Evolutionary conservation across 495 filamentous ascomycete genomes (phyloP).

Genomic region (Tuber calosporum): DNA sequence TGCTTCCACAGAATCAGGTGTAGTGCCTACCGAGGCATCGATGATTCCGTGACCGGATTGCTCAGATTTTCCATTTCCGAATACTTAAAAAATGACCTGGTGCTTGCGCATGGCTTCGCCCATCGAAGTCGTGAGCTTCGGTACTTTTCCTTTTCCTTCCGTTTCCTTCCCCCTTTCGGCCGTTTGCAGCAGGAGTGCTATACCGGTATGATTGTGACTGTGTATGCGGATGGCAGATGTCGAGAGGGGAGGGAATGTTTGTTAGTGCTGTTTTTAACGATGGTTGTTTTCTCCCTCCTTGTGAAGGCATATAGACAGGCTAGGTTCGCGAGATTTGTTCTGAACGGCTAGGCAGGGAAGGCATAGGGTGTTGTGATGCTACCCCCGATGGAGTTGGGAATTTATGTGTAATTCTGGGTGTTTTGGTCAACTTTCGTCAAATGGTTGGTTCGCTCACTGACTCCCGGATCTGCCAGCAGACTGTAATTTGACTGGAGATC

Average conservation of each 20-base stretch:
- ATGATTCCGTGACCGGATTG: too few relatives aligned
- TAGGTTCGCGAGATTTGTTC: not conserved
- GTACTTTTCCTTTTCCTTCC: not conserved
- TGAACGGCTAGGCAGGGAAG: not conserved
- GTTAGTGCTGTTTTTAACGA: not conserved
- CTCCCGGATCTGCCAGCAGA: not conserved
- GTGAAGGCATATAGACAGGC: too few relatives aligned
- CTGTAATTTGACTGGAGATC: too few relatives aligned
- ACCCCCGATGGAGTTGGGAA: not conserved
- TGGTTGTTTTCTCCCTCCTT: not conserved
- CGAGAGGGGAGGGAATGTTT: not conserved
- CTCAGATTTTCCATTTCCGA: too few relatives aligned
- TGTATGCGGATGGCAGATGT: too few relatives aligned
- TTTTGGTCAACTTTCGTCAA: not conserved
- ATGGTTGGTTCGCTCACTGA: not conserved
- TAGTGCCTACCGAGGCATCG: too few relatives aligned
- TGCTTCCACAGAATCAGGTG: too few relatives aligned
- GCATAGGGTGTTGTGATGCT: not conserved
- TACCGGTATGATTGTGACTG: not conserved
- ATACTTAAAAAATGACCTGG: too few relatives aligned
- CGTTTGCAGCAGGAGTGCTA: not conserved
- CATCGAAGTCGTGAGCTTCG: too few relatives aligned
- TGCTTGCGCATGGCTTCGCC: not conserved
- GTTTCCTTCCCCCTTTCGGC: not conserved
- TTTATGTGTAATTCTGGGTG: not conserved